Evolutionary conservation across 2,329 filamentous ascomycete species (phyloP).

Genomic region (Cladosporium sp.): DNA sequence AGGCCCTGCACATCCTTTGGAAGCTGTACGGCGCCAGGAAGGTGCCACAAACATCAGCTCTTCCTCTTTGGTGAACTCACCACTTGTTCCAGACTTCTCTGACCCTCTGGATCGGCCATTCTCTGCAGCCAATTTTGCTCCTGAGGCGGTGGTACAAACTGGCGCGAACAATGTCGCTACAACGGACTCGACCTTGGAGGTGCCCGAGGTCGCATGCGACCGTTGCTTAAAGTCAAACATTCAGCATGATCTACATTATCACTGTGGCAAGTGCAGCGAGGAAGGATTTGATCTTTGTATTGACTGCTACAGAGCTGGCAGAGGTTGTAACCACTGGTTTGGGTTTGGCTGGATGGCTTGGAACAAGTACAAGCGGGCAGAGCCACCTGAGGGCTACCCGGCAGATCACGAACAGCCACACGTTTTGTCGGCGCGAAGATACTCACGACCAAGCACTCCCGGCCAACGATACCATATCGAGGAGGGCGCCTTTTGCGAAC

Average conservation of each 20-base stretch:
- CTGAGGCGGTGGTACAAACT: slow-evolving; percentile 26
- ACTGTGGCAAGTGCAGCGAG: slow-evolving; percentile 69
- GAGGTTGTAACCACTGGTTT: slow-evolving; percentile 83
- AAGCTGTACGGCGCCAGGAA: slow-evolving; percentile 23
- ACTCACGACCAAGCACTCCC: slow-evolving; percentile 35
- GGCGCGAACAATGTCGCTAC: background rate
- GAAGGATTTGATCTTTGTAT: slow-evolving; percentile 80
- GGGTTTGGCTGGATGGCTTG: slow-evolving; percentile 78
- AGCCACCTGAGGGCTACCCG: slow-evolving; percentile 45
- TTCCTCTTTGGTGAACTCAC: slow-evolving; percentile 23
- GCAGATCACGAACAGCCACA: slow-evolving; percentile 53
- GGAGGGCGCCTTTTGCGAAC: slow-evolving; percentile 80
- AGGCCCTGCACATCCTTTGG: slow-evolving; percentile 23
- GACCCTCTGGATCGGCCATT: slow-evolving; percentile 26
- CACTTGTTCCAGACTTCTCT: slow-evolving; percentile 19
- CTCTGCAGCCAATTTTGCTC: slow-evolving; percentile 34
- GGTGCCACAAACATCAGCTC: slow-evolving; percentile 26
- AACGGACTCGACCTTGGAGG: background rate
- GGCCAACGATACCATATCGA: slow-evolving; percentile 63
- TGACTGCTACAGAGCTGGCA: slow-evolving; percentile 73
- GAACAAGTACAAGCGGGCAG: slow-evolving; percentile 43
- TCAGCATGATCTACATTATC: slow-evolving; percentile 84
- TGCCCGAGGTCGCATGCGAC: slow-evolving; percentile 54
- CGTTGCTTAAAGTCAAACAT: slow-evolving; percentile 72
- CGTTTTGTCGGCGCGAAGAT: slow-evolving; percentile 52